These are phyloP conservation scores for Coemansia sp. DNA, from an alignment of 192 early-diverging fungal genomes.

Conservation along the genomic window DNA sequence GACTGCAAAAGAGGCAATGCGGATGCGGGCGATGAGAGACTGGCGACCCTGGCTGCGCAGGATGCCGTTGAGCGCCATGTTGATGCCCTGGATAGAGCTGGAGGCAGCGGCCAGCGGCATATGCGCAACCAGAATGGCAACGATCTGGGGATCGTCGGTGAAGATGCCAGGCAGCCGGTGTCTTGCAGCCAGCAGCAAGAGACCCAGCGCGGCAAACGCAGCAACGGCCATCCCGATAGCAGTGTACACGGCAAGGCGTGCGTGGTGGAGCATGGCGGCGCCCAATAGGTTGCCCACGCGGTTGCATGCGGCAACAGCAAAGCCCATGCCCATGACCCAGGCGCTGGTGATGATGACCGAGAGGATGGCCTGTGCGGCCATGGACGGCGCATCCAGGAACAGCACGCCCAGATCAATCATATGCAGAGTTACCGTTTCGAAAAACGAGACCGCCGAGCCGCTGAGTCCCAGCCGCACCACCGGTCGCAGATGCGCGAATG, in stretches of 20 bases:
- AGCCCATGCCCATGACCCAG: slow-evolving; percentile 68
- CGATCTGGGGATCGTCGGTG: slow-evolving; percentile 25
- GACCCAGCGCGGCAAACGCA: slow-evolving; percentile 56
- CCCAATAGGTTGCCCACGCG: slow-evolving; percentile 79
- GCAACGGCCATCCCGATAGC: slow-evolving; percentile 54
- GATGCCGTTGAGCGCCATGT: slow-evolving; percentile 61
- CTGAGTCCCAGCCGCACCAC: slow-evolving; percentile 75
- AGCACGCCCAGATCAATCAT: slow-evolving; percentile 72
- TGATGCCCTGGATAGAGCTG: slow-evolving; percentile 55
- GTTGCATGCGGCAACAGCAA: slow-evolving; percentile 78
- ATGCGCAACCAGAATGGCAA: slow-evolving; percentile 24
- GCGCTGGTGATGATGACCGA: slow-evolving; percentile 64
- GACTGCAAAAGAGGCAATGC: slow-evolving; percentile 46
- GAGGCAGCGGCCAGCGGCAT: slow-evolving; percentile 36
- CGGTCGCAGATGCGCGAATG: slow-evolving; percentile 60
- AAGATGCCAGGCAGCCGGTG: slow-evolving; percentile 61
- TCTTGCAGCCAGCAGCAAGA: slow-evolving; percentile 57
- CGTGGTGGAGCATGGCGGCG: slow-evolving; percentile 55
- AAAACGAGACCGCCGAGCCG: slow-evolving; percentile 75
- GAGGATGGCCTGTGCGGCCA: slow-evolving; percentile 84
- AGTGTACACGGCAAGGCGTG: slow-evolving; percentile 50
- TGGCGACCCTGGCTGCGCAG: slow-evolving; percentile 61
- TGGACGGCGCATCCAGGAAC: slow-evolving; percentile 67
- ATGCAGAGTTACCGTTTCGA: slow-evolving; percentile 80
- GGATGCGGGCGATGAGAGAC: slow-evolving; percentile 53